phyloP scores from a whole-genome alignment of 1,284 basidiomycete species.

The Hymenochaete sp. region DNA sequence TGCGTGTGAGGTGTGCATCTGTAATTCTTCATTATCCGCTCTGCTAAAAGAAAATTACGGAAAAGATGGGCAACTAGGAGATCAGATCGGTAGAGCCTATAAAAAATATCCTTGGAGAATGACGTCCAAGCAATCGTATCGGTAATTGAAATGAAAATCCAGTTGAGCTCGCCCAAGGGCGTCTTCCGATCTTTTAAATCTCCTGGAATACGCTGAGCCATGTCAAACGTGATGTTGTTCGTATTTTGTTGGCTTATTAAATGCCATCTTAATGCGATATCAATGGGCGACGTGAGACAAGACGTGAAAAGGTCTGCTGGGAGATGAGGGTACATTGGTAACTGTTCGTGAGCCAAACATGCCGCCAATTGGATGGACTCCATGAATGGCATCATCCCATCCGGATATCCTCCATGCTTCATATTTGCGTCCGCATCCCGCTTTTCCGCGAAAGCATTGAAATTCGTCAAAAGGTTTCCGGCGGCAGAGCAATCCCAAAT shows the following conservation, averaged over 20 bases:
- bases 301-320: constrained; percentile 97
- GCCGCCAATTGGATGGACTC: constrained; percentile 95
- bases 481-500: constrained; percentile 99
- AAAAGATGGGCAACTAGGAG: constrained; percentile 94
- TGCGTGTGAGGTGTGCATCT: constrained; percentile 95
- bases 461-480: constrained; percentile 88
- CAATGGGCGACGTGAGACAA: constrained; percentile 96
- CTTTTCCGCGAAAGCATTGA: constrained; percentile 79
- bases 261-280: constrained; percentile 93
- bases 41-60: constrained; percentile 93
- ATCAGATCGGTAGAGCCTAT: constrained; percentile 90
- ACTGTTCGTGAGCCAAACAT: constrained; percentile 83
- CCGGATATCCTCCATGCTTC: constrained; percentile 50
- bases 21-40: constrained; percentile 97
- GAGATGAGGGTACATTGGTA: constrained; percentile 93
- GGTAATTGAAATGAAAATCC: constrained; percentile 99
- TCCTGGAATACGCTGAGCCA: constrained; percentile 93
- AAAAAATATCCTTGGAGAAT: constrained; percentile 89
- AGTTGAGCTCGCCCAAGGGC: constrained; percentile 94
- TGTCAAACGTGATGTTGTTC: constrained; percentile 73
- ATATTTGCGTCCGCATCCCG: constrained; percentile 73
- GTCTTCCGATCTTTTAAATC: constrained; percentile 95
- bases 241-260: constrained; percentile 85
- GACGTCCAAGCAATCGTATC: constrained; percentile 99
- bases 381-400: constrained; percentile 66